Evolutionary conservation across 2,329 filamentous ascomycete genomes (phyloP), one percentile per base, ranked within the genome.

Genomic region (Fusarium keratoplasticum): DNA sequence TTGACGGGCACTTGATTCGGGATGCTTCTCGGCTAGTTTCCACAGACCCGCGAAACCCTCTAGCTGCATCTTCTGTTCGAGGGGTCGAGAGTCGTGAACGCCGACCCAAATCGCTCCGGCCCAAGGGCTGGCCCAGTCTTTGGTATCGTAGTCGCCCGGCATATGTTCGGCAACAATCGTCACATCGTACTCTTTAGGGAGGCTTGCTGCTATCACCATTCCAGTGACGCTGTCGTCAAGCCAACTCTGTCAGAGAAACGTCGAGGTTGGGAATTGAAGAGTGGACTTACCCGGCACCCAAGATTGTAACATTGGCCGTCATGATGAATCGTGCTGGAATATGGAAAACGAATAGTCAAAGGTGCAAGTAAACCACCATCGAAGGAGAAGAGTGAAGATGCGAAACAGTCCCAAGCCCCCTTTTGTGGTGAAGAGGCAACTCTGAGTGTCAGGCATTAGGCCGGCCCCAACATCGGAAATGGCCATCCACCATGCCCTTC

Each of bases 121-220:
- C 77, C 78, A 82, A 7, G 80, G 81, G 60, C 79, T 81, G 1
- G 79, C 77, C 80, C 80, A 82, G n/a, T 74, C 71, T 1, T 72
- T 64, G 31, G 66, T 65, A 18, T 74, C 54, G 10, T 61, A 38
- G 62, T 82, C 80, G 5, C 79, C 80, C 14, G 80, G 79, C 33
- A 82, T 71, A 67, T 82, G 70, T 25, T 76, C 70, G 13, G 79
- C 81, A 20, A 81, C 73, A 38, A 83, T 78, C n/a, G 80, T 83
- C 18, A 82, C 67, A 13, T 76, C 69, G 68, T 80, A 75, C 44
- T 76, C 55, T 31, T 67, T 55, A 9, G 80, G 71, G 25, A 83
- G 75, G 13, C 64, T 70, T 59, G 63, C 71, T 25, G 81, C 81
- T 7, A 77, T 79, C 7, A 78, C 65, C 71, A 83, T 74, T 61